These are phyloP conservation scores for Graphiopsis chlorocephala DNA, from an alignment of 2,329 filamentous ascomycete species.

Conservation along the genomic window DNA sequence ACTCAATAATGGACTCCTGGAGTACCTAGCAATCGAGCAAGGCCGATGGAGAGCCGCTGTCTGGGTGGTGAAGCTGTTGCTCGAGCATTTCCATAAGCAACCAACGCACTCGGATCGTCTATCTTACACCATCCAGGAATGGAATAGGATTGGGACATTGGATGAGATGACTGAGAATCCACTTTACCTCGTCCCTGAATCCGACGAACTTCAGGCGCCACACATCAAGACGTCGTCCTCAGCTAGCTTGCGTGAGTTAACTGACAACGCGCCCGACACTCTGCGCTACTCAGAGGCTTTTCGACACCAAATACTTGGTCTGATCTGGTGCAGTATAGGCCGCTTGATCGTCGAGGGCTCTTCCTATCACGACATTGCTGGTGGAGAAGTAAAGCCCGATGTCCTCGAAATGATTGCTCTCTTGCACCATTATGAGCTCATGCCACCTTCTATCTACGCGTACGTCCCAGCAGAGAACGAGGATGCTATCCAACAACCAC, in stretches of 20 bases:
- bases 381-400: constrained; percentile 38
- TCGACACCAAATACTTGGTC: constrained; percentile 41
- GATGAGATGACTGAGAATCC: constrained; percentile 18
- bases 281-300: constrained; percentile 20
- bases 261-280: constrained; percentile 14
- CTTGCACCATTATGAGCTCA: constrained; percentile 47
- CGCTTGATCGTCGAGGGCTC: constrained; percentile 41
- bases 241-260: constrained; percentile 22
- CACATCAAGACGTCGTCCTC: constrained; percentile 4
- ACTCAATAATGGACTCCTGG: neutral
- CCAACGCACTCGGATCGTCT: neutral
- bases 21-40: constrained; percentile 37
- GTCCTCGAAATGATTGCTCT: constrained; percentile 49
- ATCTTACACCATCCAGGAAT: constrained; percentile 8
- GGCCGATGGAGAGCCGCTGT: constrained; percentile 44
- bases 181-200: neutral
- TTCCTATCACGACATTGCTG: constrained; percentile 11
- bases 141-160: constrained; percentile 18
- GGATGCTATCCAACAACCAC: constrained; percentile 45
- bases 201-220: neutral
- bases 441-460: constrained; percentile 46
- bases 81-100: constrained; percentile 31
- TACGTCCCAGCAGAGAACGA: constrained; percentile 35
- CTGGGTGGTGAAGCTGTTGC: constrained; percentile 46
- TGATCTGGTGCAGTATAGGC: constrained; percentile 47